Evolutionary conservation across 192 early-diverging fungal genomes (phyloP).

Genomic region (Backusella circina): DNA sequence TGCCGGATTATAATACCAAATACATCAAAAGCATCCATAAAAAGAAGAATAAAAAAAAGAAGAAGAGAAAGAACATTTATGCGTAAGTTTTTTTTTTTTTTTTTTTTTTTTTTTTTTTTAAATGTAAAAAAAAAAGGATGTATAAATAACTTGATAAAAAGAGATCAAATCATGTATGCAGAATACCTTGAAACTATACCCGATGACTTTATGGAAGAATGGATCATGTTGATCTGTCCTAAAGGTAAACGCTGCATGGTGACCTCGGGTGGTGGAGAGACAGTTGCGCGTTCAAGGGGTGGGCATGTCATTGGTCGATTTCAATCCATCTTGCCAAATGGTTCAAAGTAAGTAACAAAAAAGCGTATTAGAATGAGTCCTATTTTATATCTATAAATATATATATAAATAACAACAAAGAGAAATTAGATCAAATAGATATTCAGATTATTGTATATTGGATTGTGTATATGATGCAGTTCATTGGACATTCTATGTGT

Average conservation of each 20-base stretch:
- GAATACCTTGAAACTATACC: conserved; percentile 50
- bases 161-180: conserved; percentile 57
- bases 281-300: conserved; percentile 29
- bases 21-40: conserved; percentile 15
- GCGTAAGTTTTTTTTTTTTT: too few species aligned
- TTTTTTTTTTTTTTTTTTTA: too few species aligned
- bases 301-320: conserved; percentile 40
- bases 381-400: too few species aligned
- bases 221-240: conserved; percentile 51
- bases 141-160: too few species aligned
- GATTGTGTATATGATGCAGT: conserved; percentile 54
- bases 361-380: neutral
- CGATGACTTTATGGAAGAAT: conserved; percentile 42
- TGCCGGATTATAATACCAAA: neutral
- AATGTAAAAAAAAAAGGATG: neutral
- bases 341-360: conserved; percentile 23
- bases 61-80: conserved; percentile 33
- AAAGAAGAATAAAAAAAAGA: conserved; percentile 26
- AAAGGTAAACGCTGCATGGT: conserved; percentile 56
- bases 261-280: conserved; percentile 40
- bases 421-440: conserved; percentile 8
- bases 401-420: too few species aligned
- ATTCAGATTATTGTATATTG: conserved; percentile 56
- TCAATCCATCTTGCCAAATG: conserved; percentile 51
- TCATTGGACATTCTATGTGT: conserved; percentile 48